Evolutionary conservation across 2,329 filamentous ascomycete species (phyloP), one percentile per base, ranked within the genome.

Genomic region (Verticillium tricorpus): DNA sequence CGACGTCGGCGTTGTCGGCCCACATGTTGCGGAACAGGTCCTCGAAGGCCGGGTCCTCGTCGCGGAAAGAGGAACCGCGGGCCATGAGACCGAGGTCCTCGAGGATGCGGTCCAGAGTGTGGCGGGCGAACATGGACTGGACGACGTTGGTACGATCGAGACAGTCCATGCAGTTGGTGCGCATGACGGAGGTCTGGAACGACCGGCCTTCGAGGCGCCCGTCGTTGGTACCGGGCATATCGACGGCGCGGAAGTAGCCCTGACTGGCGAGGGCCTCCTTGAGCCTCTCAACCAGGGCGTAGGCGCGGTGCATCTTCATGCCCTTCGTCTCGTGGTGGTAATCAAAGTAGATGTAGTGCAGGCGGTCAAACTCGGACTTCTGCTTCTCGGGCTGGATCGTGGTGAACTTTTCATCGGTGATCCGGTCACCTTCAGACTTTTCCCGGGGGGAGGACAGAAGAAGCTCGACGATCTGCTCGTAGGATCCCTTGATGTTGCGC

Each of bases 151-250:
- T 99, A 60, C 95, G 90, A 76, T 99, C 95, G 15, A 99, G 85
- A 68, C 96, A 99, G 77, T 99, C 95, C 95, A 99, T 99, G 79
- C 95, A 99, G 75, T 99, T 99, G 45, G 95, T 97, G 60, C 95
- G 89, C 66, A 99, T 93, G 17, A 98, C 93, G 64, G 91, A 93
- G 1, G 88, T 92, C 80, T 99, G 95, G 66, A 86, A 83, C 64
- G 86, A 89, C 66, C 93, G 88, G 37, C 92, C 86, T 69, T 98
- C 94, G 14, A 97, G 82, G 19, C 85, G 86, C 34, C 89, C 90
- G 62, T 88, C 82, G 58, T 81, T 74, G 68, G 86, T 85, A 54
- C 87, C 90, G 2, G 93, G 91, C 80, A 90, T 90, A 73, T 97
- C 92, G 32, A 94, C 87, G 40, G 92, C 94, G 65, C 93, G 90